phyloP scores from a whole-genome alignment of 208 protist genomes.

The Trypanosoma melophagium region DNA sequence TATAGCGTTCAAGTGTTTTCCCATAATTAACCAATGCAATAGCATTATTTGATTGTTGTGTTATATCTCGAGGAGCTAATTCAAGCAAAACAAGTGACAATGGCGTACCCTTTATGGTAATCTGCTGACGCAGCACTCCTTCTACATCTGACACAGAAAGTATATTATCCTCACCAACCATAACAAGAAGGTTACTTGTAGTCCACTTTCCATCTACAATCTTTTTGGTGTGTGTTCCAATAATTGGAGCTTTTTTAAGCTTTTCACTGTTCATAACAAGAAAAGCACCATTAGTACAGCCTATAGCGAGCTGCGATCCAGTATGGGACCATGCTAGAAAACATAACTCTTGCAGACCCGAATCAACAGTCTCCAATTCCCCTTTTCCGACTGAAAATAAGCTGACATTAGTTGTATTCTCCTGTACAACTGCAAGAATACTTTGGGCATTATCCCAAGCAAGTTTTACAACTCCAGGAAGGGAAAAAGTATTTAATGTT shows the following conservation, averaged over 20 bases:
- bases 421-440: conserved; percentile 87
- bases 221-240: conserved; percentile 85
- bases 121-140: conserved; percentile 68
- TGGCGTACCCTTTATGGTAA: conserved; percentile 47
- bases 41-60: conserved; percentile 30
- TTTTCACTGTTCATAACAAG: conserved; percentile 94
- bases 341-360: conserved; percentile 83
- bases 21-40: conserved; percentile 69
- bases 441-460: conserved; percentile 90
- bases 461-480: conserved; percentile 67
- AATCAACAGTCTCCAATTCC: conserved; percentile 81
- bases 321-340: conserved; percentile 87
- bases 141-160: conserved; percentile 85
- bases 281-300: conserved; percentile 89
- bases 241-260: conserved; percentile 84
- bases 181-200: conserved; percentile 66
- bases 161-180: conserved; percentile 84
- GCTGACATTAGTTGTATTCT: conserved; percentile 55
- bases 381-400: conserved; percentile 79
- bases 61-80: not conserved
- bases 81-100: conserved; percentile 62
- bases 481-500: conserved; percentile 70
- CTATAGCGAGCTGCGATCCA: conserved; percentile 82
- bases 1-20: conserved; percentile 48
- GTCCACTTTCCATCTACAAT: conserved; percentile 92